Evolutionary conservation across 2,329 filamentous ascomycete species (phyloP).

Genomic region (Colletotrichum sp.): DNA sequence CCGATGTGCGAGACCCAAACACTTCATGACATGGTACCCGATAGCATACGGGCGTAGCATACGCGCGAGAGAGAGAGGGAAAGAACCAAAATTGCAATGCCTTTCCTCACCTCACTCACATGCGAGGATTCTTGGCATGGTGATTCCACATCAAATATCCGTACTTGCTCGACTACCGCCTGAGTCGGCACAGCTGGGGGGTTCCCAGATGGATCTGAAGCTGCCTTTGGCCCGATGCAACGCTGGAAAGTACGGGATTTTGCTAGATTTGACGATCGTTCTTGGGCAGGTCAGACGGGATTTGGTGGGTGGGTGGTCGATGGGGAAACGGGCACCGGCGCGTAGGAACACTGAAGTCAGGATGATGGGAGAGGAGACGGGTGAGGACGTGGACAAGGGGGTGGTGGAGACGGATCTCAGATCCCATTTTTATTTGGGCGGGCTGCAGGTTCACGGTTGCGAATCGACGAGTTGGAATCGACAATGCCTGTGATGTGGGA

Average conservation of each 20-base stretch:
- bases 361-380: background rate
- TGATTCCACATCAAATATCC: constrained; percentile 14
- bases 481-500: background rate
- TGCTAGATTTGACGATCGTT: constrained; percentile 5
- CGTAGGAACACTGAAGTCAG: background rate
- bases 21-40: background rate
- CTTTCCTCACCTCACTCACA: background rate
- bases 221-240: background rate
- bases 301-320: background rate
- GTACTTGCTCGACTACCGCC: background rate
- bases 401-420: constrained; percentile 4
- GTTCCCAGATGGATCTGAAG: background rate
- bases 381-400: background rate
- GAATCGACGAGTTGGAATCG: background rate
- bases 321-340: background rate
- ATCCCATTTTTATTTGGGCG: background rate
- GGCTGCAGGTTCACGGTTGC: background rate
- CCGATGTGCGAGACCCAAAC: background rate
- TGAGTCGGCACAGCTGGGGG: background rate
- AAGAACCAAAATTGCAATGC: background rate
- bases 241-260: background rate
- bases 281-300: background rate
- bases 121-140: background rate
- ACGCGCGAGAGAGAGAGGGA: background rate
- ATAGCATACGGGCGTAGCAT: background rate